phyloP scores from a whole-genome alignment of 2,329 filamentous ascomycete genomes.

The Phaeomoniella chlamydospora region DNA sequence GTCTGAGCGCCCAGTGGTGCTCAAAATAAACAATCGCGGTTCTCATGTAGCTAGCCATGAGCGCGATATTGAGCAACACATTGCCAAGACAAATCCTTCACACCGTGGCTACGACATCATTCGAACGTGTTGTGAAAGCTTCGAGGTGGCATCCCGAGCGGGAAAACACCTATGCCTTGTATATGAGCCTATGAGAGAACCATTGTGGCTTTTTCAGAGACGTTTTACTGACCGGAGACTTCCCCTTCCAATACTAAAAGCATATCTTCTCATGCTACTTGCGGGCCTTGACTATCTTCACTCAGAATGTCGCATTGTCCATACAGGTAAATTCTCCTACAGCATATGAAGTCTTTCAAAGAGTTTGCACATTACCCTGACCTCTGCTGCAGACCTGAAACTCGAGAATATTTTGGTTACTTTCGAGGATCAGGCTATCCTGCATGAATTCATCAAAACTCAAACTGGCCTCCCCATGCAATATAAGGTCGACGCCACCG shows the following conservation, averaged over 20 bases:
- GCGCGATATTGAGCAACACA: conserved; percentile 18
- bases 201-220: conserved; percentile 19
- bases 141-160: conserved; percentile 15
- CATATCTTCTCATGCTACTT: conserved; percentile 21
- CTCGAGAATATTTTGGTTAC: conserved; percentile 27
- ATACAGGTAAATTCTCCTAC: conserved; percentile 20
- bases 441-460: conserved; percentile 18
- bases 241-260: conserved; percentile 16
- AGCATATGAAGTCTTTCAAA: conserved; percentile 2
- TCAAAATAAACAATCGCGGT: conserved; percentile 18
- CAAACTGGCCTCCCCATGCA: conserved; percentile 16
- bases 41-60: conserved; percentile 13
- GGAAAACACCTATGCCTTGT: conserved; percentile 22
- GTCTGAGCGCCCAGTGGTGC: conserved; percentile 15
- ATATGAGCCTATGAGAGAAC: conserved; percentile 23
- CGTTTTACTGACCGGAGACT: conserved; percentile 15
- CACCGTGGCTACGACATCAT: conserved; percentile 20
- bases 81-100: conserved; percentile 16
- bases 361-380: conserved; percentile 6
- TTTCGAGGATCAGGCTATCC: conserved; percentile 15
- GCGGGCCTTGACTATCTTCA: conserved; percentile 26
- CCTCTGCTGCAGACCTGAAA: conserved; percentile 21
- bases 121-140: conserved; percentile 19
- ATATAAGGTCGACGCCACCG: conserved; percentile 17
- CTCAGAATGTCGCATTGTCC: conserved; percentile 21